These are phyloP conservation scores for Mimosa pudica DNA, from an alignment of 306 rosid genomes.

Conservation along the genomic window DNA sequence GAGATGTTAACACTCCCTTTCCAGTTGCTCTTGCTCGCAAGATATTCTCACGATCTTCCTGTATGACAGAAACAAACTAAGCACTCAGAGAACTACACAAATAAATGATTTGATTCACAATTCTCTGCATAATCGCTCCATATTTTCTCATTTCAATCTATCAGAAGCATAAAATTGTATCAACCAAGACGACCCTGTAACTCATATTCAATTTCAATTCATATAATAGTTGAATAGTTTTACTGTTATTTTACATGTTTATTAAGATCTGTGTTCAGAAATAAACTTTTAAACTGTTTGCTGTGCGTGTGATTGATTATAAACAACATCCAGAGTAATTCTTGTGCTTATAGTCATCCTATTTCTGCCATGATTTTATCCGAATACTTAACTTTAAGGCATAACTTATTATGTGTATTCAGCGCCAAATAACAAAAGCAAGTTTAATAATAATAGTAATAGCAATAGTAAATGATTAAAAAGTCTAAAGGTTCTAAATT, in stretches of 20 bases:
- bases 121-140: constrained; percentile 3
- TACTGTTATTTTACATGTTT: not conserved
- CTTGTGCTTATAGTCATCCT: constrained; percentile 8
- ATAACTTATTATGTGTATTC: not conserved
- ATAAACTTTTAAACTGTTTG: not conserved
- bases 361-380: constrained; percentile 27
- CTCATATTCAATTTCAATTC: not conserved
- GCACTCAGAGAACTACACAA: constrained; percentile 32
- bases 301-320: not conserved
- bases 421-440: not conserved
- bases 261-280: not conserved
- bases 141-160: constrained; percentile 5
- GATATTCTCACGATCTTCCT: constrained; percentile 96
- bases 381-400: constrained; percentile 22
- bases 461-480: constrained; percentile 7
- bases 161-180: not conserved
- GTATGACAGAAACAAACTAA: constrained; percentile 17
- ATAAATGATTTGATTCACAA: constrained; percentile 26
- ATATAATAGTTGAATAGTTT: not conserved
- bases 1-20: constrained; percentile 93
- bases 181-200: not conserved
- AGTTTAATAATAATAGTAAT: not conserved
- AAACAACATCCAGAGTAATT: not conserved
- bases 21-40: constrained; percentile 91
- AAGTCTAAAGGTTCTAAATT: constrained; percentile 11